These are phyloP conservation scores for Effrenium voratum DNA, from an alignment of 73 alveolate genomes.

Conservation along the genomic window DNA sequence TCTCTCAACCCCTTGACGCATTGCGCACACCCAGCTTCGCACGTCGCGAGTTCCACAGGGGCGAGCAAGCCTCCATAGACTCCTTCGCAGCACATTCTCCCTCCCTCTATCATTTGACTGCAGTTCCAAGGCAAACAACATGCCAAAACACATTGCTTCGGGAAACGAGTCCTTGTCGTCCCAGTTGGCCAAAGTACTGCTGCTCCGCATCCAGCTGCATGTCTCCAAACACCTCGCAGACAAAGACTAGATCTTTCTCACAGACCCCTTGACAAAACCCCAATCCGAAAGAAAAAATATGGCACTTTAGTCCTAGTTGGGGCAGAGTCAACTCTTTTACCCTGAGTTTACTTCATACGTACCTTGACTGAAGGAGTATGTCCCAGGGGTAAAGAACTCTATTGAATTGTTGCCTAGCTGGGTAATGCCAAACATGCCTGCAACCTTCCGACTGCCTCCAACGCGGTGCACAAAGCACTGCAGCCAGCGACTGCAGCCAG, in stretches of 20 bases:
- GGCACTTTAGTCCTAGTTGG: background rate
- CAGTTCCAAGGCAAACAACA: background rate
- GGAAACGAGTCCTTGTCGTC: background rate
- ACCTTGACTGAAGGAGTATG: background rate
- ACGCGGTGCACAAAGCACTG: constrained; percentile 56
- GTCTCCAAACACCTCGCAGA: constrained; percentile 60
- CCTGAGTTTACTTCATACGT: background rate
- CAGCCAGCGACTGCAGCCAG: constrained; percentile 52
- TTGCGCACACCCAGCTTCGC: too few species aligned
- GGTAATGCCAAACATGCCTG: too few species aligned
- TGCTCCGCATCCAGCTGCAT: constrained; percentile 89
- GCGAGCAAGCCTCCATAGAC: background rate
- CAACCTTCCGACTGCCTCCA: background rate
- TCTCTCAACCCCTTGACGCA: too few species aligned
- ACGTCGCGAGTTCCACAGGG: background rate
- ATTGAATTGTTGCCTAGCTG: background rate
- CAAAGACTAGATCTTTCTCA: too few species aligned
- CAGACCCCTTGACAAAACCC: background rate
- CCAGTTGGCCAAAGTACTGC: constrained; percentile 72
- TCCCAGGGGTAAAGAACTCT: background rate
- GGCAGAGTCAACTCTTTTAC: background rate
- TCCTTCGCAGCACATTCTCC: background rate
- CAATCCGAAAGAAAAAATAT: background rate
- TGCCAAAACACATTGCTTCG: background rate
- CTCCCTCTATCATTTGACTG: background rate